These are phyloP conservation scores for Xylaria nigripes DNA, from an alignment of 495 filamentous ascomycete species.

Conservation along the genomic window DNA sequence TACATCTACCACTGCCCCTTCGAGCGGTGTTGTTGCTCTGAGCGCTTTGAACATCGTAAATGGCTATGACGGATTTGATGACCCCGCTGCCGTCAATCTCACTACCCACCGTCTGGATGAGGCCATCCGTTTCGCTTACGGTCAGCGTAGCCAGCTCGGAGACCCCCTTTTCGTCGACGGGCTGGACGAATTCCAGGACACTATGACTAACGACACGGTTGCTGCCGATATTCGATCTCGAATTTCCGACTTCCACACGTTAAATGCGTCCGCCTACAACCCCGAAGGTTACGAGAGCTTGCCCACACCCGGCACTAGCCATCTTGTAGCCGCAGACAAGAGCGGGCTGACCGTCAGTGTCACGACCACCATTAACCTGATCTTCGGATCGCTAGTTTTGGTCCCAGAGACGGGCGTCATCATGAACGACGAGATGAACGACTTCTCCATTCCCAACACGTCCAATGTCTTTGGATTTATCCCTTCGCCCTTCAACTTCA, in stretches of 20 bases:
- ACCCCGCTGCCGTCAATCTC: constrained; percentile 45
- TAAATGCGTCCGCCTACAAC: constrained; percentile 58
- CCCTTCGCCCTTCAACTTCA: constrained; percentile 72
- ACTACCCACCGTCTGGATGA: constrained; percentile 71
- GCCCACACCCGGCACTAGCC: constrained; percentile 61
- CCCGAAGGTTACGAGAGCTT: constrained; percentile 53
- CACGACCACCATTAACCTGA: constrained; percentile 68
- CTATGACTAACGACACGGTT: constrained; percentile 54
- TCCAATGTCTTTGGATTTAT: constrained; percentile 76
- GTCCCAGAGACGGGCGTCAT: constrained; percentile 72
- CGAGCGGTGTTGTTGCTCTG: constrained; percentile 57
- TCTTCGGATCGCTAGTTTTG: constrained; percentile 65
- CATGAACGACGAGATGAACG: constrained; percentile 94
- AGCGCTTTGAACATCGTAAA: constrained; percentile 62
- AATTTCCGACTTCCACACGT: constrained; percentile 57
- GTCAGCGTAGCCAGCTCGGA: constrained; percentile 54
- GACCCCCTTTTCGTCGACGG: constrained; percentile 63
- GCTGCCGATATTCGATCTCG: constrained; percentile 51
- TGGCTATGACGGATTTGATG: constrained; percentile 54
- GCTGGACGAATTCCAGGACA: constrained; percentile 52
- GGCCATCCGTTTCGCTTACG: constrained; percentile 74
- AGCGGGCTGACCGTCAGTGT: constrained; percentile 58
- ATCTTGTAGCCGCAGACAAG: constrained; percentile 56
- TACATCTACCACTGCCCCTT: constrained; percentile 57
- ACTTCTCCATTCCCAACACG: constrained; percentile 70